Percentiles rank a stretch among this genome's conserved stretches.
Evolutionary conservation across 2,329 filamentous ascomycete species (phyloP).

Genomic region (Neurospora sp.): DNA sequence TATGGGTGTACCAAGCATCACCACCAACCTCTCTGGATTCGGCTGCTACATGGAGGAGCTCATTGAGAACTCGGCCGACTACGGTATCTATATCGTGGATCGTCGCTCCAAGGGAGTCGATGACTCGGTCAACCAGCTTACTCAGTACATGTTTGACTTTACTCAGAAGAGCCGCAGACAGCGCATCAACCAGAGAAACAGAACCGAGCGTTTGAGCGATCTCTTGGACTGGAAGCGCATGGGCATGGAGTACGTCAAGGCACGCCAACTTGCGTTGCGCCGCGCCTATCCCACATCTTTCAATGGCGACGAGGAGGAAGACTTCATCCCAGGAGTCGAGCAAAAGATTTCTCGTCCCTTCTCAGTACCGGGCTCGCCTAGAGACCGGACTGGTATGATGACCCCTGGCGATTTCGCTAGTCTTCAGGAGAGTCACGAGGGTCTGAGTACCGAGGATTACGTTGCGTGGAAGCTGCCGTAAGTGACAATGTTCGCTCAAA

Average conservation of each 20-base stretch:
- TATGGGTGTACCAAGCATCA: constrained; percentile 98
- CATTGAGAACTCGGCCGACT: constrained; percentile 95
- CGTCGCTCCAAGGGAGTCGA: constrained; percentile 91
- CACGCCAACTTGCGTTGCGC: constrained; percentile 80
- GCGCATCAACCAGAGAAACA: constrained; percentile 96
- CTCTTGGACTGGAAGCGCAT: constrained; percentile 98
- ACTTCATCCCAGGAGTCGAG: constrained; percentile 86
- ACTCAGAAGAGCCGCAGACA: constrained; percentile 87
- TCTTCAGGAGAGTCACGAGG: constrained; percentile 87
- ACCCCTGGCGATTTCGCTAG: constrained; percentile 97
- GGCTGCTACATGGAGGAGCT: constrained; percentile 99
- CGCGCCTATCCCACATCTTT: constrained; percentile 88
- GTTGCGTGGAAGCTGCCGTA: constrained; percentile 97
- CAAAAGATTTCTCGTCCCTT: constrained; percentile 92
- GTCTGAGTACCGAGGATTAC: constrained; percentile 91
- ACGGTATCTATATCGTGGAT: constrained; percentile 98
- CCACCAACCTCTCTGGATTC: constrained; percentile 94
- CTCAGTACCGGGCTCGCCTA: constrained; percentile 85
- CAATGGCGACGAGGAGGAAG: constrained; percentile 67
- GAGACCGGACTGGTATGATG: constrained; percentile 94
- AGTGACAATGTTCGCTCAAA: constrained; percentile 35
- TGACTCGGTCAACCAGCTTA: constrained; percentile 92
- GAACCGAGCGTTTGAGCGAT: constrained; percentile 89
- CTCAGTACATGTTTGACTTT: constrained; percentile 89
- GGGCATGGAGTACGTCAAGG: constrained; percentile 99